Evolutionary conservation across 2,329 filamentous ascomycete species (phyloP).

Genomic region (Phyllosticta paracitricarpa): DNA sequence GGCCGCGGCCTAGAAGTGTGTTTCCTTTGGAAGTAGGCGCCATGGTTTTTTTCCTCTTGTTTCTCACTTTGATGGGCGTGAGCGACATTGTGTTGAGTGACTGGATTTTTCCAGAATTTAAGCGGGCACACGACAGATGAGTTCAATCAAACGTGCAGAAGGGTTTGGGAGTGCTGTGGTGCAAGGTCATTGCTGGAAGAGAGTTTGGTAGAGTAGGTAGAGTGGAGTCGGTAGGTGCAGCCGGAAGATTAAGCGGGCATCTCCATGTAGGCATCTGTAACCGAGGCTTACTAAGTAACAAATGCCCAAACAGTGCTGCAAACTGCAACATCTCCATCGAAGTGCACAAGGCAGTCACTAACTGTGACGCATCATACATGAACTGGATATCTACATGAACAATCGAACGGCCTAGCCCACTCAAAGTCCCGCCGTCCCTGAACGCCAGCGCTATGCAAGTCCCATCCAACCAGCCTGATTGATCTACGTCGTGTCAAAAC

Average conservation of each 20-base stretch:
- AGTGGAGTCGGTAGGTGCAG: background rate
- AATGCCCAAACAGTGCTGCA: background rate
- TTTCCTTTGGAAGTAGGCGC: background rate
- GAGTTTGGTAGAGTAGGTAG: background rate
- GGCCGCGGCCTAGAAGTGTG: background rate
- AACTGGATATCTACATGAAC: background rate
- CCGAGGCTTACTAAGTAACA: background rate
- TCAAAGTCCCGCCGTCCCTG: background rate
- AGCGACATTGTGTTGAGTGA: too few species aligned
- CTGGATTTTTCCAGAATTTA: background rate
- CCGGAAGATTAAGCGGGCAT: background rate
- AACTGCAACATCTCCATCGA: background rate
- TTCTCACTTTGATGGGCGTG: background rate
- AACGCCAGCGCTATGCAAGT: constrained; percentile 1
- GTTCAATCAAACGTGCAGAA: too few species aligned
- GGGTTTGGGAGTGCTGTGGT: background rate
- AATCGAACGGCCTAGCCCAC: background rate
- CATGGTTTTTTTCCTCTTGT: background rate
- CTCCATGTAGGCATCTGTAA: background rate
- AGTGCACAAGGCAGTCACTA: background rate
- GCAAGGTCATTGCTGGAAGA: background rate
- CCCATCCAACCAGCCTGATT: background rate
- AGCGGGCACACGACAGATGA: background rate
- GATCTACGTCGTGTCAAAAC: background rate
- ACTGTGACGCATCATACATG: background rate